Evolutionary conservation across 768 basidiomycete genomes (phyloP), one percentile per base, ranked within the genome.

Genomic region (Boletellus ananas): DNA sequence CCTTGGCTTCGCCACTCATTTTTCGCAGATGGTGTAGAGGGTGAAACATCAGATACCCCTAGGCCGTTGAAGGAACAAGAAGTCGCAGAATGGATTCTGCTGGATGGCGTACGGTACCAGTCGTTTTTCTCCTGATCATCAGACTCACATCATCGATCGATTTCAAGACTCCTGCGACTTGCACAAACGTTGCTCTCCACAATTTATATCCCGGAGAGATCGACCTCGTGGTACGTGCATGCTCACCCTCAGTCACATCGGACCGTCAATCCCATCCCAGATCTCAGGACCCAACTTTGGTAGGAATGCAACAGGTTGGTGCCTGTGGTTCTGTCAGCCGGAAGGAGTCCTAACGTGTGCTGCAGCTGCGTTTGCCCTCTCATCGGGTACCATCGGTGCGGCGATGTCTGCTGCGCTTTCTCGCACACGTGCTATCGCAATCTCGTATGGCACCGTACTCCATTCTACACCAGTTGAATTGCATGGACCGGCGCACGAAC

Each of bases 371-470:
- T 92, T 94, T 65, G 78, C 87, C 3, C 76, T 97, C 37, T 93
- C 92, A 1, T 94, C 90, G 25, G 94, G 94, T 2, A 97, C 94
- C 2, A 76, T 98, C 54, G 94, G 94, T 34, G 94, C 93, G 3
- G 88, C 94, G 14, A 74, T 97, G 66, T 88, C 88, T 23, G 84
- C 86, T 18, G 80, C 81, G 20, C 75, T 93, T 38, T 84, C 86
- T 21, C 75, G 74, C 50, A 75, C 73, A 25, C 85, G 90, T 34
- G 81, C 90, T 36, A 87, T 96, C 50, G 94, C 94, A 1, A 62
- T 97, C 34, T 94, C 91, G 0, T 95, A 96, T 64, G 92, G 92
- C 33, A 88, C 78, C 14, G 80, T 94, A 45, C 64, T 77, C 39
- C 77, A 81, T 60, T 87, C 89, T 1, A 84, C 85, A 6, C 84